These are phyloP conservation scores for Cryptococcus sp. DNA, from an alignment of 1,284 basidiomycete species.

Conservation along the genomic window DNA sequence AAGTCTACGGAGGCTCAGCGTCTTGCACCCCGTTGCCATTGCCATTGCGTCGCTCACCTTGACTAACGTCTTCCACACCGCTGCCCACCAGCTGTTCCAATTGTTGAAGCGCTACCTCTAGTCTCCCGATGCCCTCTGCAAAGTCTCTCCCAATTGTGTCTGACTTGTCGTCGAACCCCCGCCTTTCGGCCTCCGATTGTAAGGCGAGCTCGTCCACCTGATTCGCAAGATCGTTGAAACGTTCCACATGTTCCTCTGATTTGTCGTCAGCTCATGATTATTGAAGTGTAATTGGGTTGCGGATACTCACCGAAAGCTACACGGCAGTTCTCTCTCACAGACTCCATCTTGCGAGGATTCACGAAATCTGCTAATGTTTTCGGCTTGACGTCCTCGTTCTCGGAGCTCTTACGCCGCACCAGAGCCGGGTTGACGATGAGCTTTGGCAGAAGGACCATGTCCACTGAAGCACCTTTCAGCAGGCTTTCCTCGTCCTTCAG, in stretches of 20 bases:
- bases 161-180: conserved; percentile 63
- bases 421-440: conserved; percentile 42
- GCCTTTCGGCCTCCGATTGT: conserved; percentile 68
- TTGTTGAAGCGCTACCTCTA: conserved; percentile 40
- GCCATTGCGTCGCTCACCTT: conserved; percentile 13
- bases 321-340: conserved; percentile 45
- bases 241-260: conserved; percentile 35
- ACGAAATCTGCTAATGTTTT: conserved; percentile 50
- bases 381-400: conserved; percentile 23
- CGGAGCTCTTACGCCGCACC: conserved; percentile 32
- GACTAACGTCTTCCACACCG: conserved; percentile 17
- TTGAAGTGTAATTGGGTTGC: background rate
- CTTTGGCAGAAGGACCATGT: conserved; percentile 46
- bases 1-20: conserved; percentile 22
- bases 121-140: conserved; percentile 31
- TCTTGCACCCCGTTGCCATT: background rate
- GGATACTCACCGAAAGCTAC: conserved; percentile 35
- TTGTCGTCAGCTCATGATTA: background rate
- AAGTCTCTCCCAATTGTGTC: conserved; percentile 56
- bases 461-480: conserved; percentile 34
- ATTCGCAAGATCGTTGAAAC: conserved; percentile 34
- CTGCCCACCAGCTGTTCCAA: conserved; percentile 31
- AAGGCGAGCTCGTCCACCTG: conserved; percentile 62
- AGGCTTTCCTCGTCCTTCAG: conserved; percentile 38
- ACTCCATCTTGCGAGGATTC: conserved; percentile 48